Base-by-base conservation (phyloP, 306 rosid species). In the Datisca glomerata region DNA sequence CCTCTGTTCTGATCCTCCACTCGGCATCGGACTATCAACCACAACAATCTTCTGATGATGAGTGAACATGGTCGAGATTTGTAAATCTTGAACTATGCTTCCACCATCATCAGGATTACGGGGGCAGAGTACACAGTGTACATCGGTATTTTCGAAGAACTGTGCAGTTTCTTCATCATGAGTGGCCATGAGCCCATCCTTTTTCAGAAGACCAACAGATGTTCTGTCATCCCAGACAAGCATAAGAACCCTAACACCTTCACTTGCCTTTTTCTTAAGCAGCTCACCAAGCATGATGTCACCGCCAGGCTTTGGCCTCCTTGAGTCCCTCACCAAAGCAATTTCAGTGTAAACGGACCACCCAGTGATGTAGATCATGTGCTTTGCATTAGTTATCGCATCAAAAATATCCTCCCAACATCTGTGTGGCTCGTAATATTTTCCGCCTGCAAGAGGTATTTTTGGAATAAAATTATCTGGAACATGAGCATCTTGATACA, bases 171-270 rank as follows among this genome's bases (percentile, higher is more conserved):
- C 91, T 72, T 79, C 70, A 27, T 79, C 91, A 19, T 79, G 91
- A 17, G 91, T 79, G 51, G 75, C 91, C 91, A 79, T 79, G 54
- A 71, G 28, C 12, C 91, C 91, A 56, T 79, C 91, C 47, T 71
- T 79, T 60, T 79, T 79, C 51, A 79, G 67, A 59, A 75, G 43
- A 47, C 59, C 48, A 37, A 65, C 84, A 6, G 91, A 79, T 22
- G 91, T 79, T 57, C 91, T 79, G 59, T 79, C 84, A 53, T 79
- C 91, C 91, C 91, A 79, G 42, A 79, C 73, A 56, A 79, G 91
- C 75, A 79, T 75, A 54, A 79, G 56, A 12, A 79, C 75, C 45
- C 55, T 66, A 38, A 79, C 80, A 43, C 91, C 91, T 66, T 79
- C 91, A 46, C 66, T 66, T 46, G 84, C 75, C 53, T 68, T 79